Base-by-base conservation (phyloP, 2,329 filamentous ascomycete genomes). In the Pseudocercospora fijiensis region DNA sequence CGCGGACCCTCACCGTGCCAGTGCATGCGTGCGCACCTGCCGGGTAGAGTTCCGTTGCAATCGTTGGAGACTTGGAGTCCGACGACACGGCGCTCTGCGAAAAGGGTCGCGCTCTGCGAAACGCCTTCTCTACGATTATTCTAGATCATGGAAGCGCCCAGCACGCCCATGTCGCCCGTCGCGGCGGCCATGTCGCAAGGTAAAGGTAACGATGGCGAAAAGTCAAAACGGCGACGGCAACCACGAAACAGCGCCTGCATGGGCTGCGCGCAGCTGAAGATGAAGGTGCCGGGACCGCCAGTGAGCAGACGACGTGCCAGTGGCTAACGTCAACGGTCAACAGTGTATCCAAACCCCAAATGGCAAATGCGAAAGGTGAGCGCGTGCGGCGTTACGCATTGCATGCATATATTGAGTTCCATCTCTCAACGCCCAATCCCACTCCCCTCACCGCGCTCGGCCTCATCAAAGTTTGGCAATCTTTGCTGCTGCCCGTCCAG, bases 191-290 rank as follows among this genome's bases (percentile, higher is more conserved):
- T 24, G 49, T 53, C 49, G 49, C 49, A 26, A 53, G 49, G 41
- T 47, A 47, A 47, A 9, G 41, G 26, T 53, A 22, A 49, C 24
- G 18, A 22, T 49, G 28, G 49, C 49, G 49, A 28, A 53, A 53
- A 53, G 49, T 28, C 49, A 53, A 73, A 74, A 55, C 60, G 70
- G 10, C 69, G 72, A 64, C 67, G 71, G 41, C 72, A 74, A 62
- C 69, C 70, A 4, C 60, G 71, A 33, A 72, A 73, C 53, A 65
- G 61, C 13, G 72, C 72, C 5, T 74, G 72, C 62, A 69, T 69
- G 56, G 60, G 59, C 55, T 74, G 72, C 61, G 65, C 70, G 3
- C 59, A 60, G n/a, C 57, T 72, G 37, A 74, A 74, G 68, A 73
- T 74, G 70, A 72, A 72, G 24, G 57, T 57, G 13, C 24, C 18